phyloP scores from a whole-genome alignment of 2,329 filamentous ascomycete species.

The Trichophyton benhamiae region DNA sequence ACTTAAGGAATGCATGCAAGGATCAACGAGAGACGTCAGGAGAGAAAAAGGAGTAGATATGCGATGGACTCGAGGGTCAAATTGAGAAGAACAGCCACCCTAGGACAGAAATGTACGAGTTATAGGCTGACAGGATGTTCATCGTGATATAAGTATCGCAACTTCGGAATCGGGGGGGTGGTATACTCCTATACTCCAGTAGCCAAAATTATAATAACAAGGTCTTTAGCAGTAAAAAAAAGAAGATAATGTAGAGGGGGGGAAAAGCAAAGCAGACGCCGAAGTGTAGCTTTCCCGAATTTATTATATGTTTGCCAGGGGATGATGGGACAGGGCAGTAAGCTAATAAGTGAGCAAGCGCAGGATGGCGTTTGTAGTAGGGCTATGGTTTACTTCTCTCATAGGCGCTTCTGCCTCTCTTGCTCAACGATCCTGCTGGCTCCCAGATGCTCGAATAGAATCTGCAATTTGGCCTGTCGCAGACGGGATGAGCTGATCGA shows the following conservation, averaged over 20 bases:
- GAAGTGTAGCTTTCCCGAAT: not conserved
- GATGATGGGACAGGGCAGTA: not conserved
- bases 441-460: constrained; percentile 17
- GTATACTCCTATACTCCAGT: not conserved
- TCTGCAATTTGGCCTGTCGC: constrained; percentile 16
- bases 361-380: too few species aligned
- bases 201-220: not conserved
- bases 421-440: constrained; percentile 15
- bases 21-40: not conserved
- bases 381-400: not conserved
- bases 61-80: not conserved
- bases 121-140: not conserved
- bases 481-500: constrained; percentile 10
- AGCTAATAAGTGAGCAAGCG: not conserved
- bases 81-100: not conserved
- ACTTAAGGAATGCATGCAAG: not conserved
- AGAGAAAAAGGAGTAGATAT: not conserved
- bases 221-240: not conserved
- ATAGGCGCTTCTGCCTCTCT: not conserved
- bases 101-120: not conserved
- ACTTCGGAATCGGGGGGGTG: too few species aligned
- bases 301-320: not conserved
- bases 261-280: not conserved
- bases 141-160: constrained; percentile 1
- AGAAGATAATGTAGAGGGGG: not conserved